phyloP scores from a whole-genome alignment of 371 early-diverging fungal genomes.

The Umbelopsis sp. region DNA sequence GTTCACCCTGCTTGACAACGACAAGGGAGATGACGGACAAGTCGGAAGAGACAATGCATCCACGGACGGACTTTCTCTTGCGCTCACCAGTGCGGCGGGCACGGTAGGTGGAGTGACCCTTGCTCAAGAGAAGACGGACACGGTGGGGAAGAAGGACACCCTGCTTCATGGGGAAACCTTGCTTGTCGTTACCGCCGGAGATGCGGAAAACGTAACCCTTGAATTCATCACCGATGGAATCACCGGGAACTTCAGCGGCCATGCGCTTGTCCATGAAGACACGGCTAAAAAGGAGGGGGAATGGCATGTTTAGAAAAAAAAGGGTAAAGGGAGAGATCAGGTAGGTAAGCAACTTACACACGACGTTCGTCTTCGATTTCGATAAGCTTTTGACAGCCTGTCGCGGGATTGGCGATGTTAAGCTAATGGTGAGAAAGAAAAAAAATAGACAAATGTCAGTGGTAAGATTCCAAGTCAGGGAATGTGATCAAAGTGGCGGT shows the following conservation, averaged over 20 bases:
- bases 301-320: no score
- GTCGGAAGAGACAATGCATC: slow-evolving; percentile 98
- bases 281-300: slow-evolving; percentile 60
- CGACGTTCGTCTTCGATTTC: slow-evolving; percentile 98
- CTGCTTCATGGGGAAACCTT: slow-evolving; percentile 99
- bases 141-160: slow-evolving; percentile 94
- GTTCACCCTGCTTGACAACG: slow-evolving; percentile 97
- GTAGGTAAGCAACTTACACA: slow-evolving; percentile 16
- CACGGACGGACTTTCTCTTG: slow-evolving; percentile 99
- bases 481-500: no score
- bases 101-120: slow-evolving; percentile 99
- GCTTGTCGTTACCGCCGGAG: slow-evolving; percentile 99
- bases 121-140: slow-evolving; percentile 93
- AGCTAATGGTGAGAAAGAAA: background rate
- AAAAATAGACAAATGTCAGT: background rate
- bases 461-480: background rate
- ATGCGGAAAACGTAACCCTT: slow-evolving; percentile 99
- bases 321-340: slow-evolving; percentile 2
- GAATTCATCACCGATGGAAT: slow-evolving; percentile 98
- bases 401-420: slow-evolving; percentile 99
- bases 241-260: slow-evolving; percentile 96
- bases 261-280: slow-evolving; percentile 98
- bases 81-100: slow-evolving; percentile 98
- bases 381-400: slow-evolving; percentile 98
- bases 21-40: slow-evolving; percentile 94